Evolutionary conservation across 2,329 filamentous ascomycete genomes (phyloP).

Genomic region (Parastagonospora avenae): DNA sequence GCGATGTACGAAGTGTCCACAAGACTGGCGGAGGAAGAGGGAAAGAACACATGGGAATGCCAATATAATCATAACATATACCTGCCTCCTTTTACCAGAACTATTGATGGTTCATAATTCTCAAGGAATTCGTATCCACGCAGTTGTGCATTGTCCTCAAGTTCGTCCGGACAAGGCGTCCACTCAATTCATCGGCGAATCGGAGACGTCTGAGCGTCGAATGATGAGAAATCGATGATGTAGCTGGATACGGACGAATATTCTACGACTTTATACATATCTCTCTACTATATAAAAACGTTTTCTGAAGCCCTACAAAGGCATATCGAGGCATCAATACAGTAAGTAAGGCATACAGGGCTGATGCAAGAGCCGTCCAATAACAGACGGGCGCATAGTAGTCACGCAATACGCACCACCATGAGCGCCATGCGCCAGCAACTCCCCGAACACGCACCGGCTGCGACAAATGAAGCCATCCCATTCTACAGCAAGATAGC

Average conservation of each 20-base stretch:
- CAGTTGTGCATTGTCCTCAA: neutral
- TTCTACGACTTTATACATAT: neutral
- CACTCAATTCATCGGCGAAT: constrained; percentile 1
- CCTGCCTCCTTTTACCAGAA: too few species aligned
- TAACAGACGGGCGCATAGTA: constrained; percentile 25
- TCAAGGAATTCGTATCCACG: too few species aligned
- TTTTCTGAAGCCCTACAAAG: neutral
- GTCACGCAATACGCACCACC: constrained; percentile 32
- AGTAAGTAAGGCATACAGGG: constrained; percentile 6
- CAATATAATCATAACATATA: too few species aligned
- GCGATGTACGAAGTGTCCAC: too few species aligned
- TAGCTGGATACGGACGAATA: constrained; percentile 5
- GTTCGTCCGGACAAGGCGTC: constrained; percentile 4
- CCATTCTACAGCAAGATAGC: constrained; percentile 13
- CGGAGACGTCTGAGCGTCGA: neutral
- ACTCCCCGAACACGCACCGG: constrained; percentile 7
- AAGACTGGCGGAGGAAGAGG: too few species aligned
- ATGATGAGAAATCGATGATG: constrained; percentile 9
- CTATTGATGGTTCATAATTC: too few species aligned
- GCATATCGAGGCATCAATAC: neutral
- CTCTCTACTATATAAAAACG: neutral
- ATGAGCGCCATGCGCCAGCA: constrained; percentile 23
- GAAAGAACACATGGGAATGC: too few species aligned
- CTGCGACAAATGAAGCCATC: constrained; percentile 7
- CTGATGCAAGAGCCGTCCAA: constrained; percentile 26